A percentile compares a stretch with the other conserved stretches of the same genome.
Evolutionary conservation across 106 monocot genomes (phyloP).

Genomic region (Posidonia australis): DNA sequence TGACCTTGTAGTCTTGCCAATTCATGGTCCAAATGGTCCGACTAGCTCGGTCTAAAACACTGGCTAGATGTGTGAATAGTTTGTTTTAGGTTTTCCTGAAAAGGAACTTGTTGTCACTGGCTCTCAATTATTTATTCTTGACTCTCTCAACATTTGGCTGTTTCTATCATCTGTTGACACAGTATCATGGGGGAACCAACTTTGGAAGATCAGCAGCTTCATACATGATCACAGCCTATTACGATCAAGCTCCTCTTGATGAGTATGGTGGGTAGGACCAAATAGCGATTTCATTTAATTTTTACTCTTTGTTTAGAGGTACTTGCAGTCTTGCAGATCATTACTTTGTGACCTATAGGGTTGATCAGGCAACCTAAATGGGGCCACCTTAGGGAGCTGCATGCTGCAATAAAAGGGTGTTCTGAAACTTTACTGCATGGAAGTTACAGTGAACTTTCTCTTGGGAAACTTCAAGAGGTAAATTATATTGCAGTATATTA

Average conservation of each 20-base stretch:
- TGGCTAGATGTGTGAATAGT: no score
- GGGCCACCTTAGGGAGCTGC: constrained; percentile 79
- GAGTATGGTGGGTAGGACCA: constrained; percentile 60
- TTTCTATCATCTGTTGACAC: constrained; percentile 1
- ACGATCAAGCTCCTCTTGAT: constrained; percentile 89
- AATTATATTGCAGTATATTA: no score
- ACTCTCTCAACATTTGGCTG: no score
- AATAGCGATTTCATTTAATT: background rate
- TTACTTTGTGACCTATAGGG: constrained; percentile 24
- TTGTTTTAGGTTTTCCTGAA: no score
- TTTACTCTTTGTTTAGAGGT: background rate
- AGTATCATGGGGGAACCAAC: constrained; percentile 99
- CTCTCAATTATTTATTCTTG: no score
- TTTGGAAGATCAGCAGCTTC: constrained; percentile 64
- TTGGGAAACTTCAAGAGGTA: constrained; percentile 60
- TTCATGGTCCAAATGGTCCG: no score
- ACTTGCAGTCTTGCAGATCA: background rate
- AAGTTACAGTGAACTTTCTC: constrained; percentile 24
- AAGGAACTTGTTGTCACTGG: no score
- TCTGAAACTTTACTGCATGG: constrained; percentile 54
- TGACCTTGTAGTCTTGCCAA: no score
- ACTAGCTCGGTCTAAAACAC: no score
- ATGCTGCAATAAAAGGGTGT: constrained; percentile 42
- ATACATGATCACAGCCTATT: constrained; percentile 63
- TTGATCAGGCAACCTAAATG: constrained; percentile 68